Evolutionary conservation across 768 basidiomycete genomes (phyloP).

Genomic region (Boletellus ananiceps): DNA sequence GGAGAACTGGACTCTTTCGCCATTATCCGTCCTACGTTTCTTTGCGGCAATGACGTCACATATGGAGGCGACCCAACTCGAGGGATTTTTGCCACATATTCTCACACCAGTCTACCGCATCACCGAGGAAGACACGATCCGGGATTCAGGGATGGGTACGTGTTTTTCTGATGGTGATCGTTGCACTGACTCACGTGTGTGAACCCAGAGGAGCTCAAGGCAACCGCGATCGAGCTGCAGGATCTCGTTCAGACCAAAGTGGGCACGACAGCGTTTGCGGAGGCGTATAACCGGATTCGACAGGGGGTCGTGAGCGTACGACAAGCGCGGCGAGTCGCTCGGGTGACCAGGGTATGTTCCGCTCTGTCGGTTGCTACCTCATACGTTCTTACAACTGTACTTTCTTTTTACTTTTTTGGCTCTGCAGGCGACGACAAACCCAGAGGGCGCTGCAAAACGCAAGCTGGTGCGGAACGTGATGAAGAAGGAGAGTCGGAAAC

Average conservation of each 20-base stretch:
- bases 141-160: conserved; percentile 75
- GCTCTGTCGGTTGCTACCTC: no score
- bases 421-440: conserved; percentile 57
- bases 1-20: conserved; percentile 81
- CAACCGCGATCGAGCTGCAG: conserved; percentile 74
- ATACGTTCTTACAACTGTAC: background rate
- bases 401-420: background rate
- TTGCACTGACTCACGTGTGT: no score
- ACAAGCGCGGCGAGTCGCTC: conserved; percentile 64
- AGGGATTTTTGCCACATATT: conserved; percentile 77
- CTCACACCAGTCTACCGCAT: conserved; percentile 84
- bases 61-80: conserved; percentile 55
- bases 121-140: conserved; percentile 79
- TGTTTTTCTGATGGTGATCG: background rate
- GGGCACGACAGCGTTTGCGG: conserved; percentile 80
- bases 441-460: conserved; percentile 70
- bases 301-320: conserved; percentile 63
- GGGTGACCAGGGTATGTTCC: conserved; percentile 44
- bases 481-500: conserved; percentile 85
- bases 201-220: conserved; percentile 72
- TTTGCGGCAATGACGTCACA: conserved; percentile 86
- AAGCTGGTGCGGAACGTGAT: conserved; percentile 64
- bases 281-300: conserved; percentile 74
- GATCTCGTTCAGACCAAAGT: conserved; percentile 86
- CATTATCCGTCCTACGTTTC: conserved; percentile 79